A percentile compares a stretch with the other conserved stretches of the same genome.
Conservation (phyloP, 2,329 filamentous ascomycete species). For the Pseudogymnoascus sp. region DNA sequence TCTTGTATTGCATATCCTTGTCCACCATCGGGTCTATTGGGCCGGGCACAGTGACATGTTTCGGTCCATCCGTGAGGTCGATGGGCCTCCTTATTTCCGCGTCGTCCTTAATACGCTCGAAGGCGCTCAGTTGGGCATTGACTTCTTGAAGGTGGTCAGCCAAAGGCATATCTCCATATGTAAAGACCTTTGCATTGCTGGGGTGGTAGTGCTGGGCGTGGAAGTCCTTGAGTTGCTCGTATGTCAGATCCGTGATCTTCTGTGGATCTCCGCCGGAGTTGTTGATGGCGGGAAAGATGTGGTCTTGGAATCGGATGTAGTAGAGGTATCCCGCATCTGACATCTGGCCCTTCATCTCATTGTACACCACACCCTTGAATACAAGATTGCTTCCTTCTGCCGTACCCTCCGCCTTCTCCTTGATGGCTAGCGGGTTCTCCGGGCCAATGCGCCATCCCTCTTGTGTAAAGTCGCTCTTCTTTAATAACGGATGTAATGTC, state of each 20-base stretch:
- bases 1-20: slow-evolving; percentile 83
- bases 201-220: slow-evolving; percentile 94
- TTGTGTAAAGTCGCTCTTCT: slow-evolving; percentile 86
- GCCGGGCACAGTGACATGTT: slow-evolving; percentile 64
- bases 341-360: slow-evolving; percentile 99
- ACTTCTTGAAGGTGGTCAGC: slow-evolving; percentile 73
- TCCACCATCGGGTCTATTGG: slow-evolving; percentile 83
- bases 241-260: slow-evolving; percentile 91
- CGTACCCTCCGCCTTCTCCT: slow-evolving; percentile 34
- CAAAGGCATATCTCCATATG: slow-evolving; percentile 89
- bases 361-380: slow-evolving; percentile 98
- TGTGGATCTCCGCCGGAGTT: slow-evolving; percentile 95
- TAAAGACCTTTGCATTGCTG: slow-evolving; percentile 92
- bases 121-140: slow-evolving; percentile 63
- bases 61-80: slow-evolving; percentile 57
- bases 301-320: slow-evolving; percentile 91
- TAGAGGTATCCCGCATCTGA: slow-evolving; percentile 94
- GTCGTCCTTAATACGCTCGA: slow-evolving; percentile 63
- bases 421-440: slow-evolving; percentile 61
- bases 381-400: slow-evolving; percentile 62
- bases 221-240: slow-evolving; percentile 80
- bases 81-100: slow-evolving; percentile 70
- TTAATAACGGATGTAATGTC: slow-evolving; percentile 81
- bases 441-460: slow-evolving; percentile 96
- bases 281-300: slow-evolving; percentile 88